These are phyloP conservation scores for Gastrolobium villosum DNA, from an alignment of 306 rosid species.

Conservation along the genomic window DNA sequence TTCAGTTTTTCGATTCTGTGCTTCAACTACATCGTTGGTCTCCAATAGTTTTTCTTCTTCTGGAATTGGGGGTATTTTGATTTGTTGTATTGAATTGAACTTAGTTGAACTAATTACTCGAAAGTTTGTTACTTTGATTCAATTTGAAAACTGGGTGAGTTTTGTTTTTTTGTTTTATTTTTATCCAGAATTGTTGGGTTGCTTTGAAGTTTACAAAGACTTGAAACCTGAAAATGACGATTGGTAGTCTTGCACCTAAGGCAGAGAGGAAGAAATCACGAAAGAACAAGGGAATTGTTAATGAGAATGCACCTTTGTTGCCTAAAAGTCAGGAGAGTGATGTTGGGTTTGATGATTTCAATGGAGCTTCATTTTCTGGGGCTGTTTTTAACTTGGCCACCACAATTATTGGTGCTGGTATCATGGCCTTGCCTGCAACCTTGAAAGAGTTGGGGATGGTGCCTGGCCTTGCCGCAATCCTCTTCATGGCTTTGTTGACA, in stretches of 20 bases:
- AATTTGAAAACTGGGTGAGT: slow-evolving; percentile 41
- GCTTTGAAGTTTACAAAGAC: slow-evolving; percentile 25
- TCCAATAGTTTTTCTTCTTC: slow-evolving; percentile 8
- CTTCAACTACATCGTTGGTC: slow-evolving; percentile 23
- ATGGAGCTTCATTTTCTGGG: slow-evolving; percentile 92
- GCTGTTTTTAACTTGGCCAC: slow-evolving; percentile 92
- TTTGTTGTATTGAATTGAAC: slow-evolving; percentile 44
- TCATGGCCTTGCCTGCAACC: slow-evolving; percentile 97
- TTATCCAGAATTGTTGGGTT: slow-evolving; percentile 40
- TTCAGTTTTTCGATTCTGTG: slow-evolving; percentile 39
- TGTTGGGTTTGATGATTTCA: slow-evolving; percentile 80
- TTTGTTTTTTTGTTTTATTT: neutral
- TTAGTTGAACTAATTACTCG: slow-evolving; percentile 24
- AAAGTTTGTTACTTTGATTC: slow-evolving; percentile 35
- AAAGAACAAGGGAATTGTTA: slow-evolving; percentile 64
- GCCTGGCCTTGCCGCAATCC: slow-evolving; percentile 71
- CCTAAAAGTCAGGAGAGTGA: slow-evolving; percentile 67
- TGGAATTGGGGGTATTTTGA: slow-evolving; percentile 37
- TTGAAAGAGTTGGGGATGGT: slow-evolving; percentile 79
- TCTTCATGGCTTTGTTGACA: slow-evolving; percentile 82
- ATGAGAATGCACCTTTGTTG: slow-evolving; percentile 84
- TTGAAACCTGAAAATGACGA: slow-evolving; percentile 65
- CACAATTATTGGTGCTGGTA: slow-evolving; percentile 93
- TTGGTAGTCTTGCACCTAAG: slow-evolving; percentile 61
- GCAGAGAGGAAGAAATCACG: slow-evolving; percentile 67